Evolutionary conservation across 106 monocot species (phyloP).

Genomic region (Amphibolis antarctica): DNA sequence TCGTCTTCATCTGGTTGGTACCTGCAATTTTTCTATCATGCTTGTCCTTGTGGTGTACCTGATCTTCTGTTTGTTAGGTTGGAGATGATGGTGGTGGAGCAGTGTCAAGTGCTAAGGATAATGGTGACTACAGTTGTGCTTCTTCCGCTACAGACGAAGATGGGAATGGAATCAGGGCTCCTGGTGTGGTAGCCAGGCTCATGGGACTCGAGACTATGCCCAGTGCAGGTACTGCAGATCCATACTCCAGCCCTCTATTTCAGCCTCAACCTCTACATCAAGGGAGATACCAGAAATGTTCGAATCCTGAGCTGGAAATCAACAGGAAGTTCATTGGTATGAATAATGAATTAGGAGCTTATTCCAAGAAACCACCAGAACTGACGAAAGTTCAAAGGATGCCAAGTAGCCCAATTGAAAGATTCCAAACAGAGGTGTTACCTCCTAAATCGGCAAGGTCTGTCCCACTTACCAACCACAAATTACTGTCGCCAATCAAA

Average conservation of each 20-base stretch:
- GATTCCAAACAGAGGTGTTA: conserved; percentile 61
- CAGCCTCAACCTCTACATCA: conserved; percentile 31
- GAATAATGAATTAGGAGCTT: conserved; percentile 12
- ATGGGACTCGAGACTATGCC: conserved; percentile 93
- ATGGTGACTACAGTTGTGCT: conserved; percentile 76
- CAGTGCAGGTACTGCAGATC: conserved; percentile 39
- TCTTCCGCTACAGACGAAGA: conserved; percentile 92
- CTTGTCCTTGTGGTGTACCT: background rate
- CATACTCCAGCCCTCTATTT: conserved; percentile 39
- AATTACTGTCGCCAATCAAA: conserved; percentile 65
- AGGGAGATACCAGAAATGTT: conserved; percentile 23
- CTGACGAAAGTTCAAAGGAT: conserved; percentile 39
- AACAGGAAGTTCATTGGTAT: conserved; percentile 22
- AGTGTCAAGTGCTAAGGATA: conserved; percentile 49
- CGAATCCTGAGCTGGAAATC: conserved; percentile 26
- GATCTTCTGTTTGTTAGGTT: conserved; percentile 16
- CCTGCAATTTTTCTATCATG: background rate
- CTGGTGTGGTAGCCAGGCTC: conserved; percentile 82
- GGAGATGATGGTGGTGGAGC: conserved; percentile 49
- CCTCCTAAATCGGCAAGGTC: conserved; percentile 50
- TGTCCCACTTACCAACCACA: conserved; percentile 35
- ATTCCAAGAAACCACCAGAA: conserved; percentile 29
- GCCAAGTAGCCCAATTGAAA: conserved; percentile 88
- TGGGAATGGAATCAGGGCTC: conserved; percentile 40
- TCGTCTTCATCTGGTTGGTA: conserved; percentile 42